A percentile compares a stretch with the other conserved stretches of the same genome.
These are phyloP conservation scores for Boletus smithii DNA, from an alignment of 1,284 basidiomycete genomes.

Conservation along the genomic window DNA sequence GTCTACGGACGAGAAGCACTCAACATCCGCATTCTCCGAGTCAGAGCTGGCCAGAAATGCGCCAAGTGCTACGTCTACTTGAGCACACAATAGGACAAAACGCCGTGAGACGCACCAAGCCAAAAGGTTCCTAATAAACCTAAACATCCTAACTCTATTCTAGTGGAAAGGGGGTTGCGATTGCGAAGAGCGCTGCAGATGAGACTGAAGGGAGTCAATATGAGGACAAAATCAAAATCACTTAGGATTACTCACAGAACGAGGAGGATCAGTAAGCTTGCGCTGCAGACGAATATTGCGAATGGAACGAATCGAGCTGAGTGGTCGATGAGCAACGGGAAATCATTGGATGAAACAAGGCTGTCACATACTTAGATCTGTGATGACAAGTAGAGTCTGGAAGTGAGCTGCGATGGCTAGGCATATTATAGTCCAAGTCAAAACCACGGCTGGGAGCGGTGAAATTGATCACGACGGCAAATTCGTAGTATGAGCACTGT, in stretches of 20 bases:
- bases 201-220: conserved; percentile 41
- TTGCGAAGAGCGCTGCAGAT: conserved; percentile 58
- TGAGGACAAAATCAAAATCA: background rate
- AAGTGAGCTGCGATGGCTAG: conserved; percentile 75
- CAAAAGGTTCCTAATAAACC: conserved; percentile 73
- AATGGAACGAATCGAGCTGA: conserved; percentile 80
- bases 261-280: conserved; percentile 62
- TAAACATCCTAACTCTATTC: conserved; percentile 66
- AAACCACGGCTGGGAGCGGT: conserved; percentile 47
- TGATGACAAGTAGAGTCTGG: conserved; percentile 61
- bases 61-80: conserved; percentile 54
- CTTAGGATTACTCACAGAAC: conserved; percentile 52
- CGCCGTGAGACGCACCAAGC: conserved; percentile 53
- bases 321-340: conserved; percentile 5
- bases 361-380: conserved; percentile 66
- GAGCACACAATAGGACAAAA: conserved; percentile 12
- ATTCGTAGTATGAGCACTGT: background rate
- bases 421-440: conserved; percentile 71
- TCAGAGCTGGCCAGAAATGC: conserved; percentile 68
- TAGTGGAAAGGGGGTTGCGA: conserved; percentile 74
- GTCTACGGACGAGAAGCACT: conserved; percentile 64
- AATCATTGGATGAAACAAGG: background rate
- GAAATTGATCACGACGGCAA: conserved; percentile 9
- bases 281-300: conserved; percentile 71
- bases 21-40: conserved; percentile 72